Evolutionary conservation across 805 yeast genomes (phyloP), one percentile per base, ranked within the genome.

Genomic region (Myxozyma melibiosi): DNA sequence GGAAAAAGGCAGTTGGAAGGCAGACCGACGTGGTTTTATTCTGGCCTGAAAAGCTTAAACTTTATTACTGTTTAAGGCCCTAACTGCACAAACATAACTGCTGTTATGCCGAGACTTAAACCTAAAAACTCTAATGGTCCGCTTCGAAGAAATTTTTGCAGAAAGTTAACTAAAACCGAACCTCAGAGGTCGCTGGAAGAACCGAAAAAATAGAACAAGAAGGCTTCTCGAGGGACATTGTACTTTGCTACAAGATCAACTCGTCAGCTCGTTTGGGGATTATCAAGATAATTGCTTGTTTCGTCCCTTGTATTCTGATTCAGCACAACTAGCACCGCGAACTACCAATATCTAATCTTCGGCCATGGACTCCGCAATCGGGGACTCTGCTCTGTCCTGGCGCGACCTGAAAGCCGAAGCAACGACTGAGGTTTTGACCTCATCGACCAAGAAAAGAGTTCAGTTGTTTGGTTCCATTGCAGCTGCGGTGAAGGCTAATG

Each of bases 381-480:
- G 53, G 30, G 41, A 33, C 20, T 25, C 53, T 16, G 39, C 30
- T 6, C 37, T 35, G 8, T 27, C 51, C n/a, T 61, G 65, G 65
- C 22, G 40, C 34, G 55, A 61, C 41, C 43, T 61, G 42, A 46
- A 47, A 46, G 35, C 54, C 9, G 42, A 31, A 8, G 62, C 58
- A 7, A 18, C 27, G 20, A 47, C 61, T 11, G 58, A 56, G 39
- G 65, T 47, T 20, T 43, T 58, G 13, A 33, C 58, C 14, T 59
- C 65, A n/a, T 61, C 65, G n/a, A 52, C 53, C 7, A 61, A 59
- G 43, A 44, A 54, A 42, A 52, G 65, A 22, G 39, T 39, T 13
- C 46, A 45, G 20, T 46, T 61, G 22, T 61, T 58, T 41, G 13
- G 39, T 11, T 51, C 60, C 11, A 44, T 59, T 22, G 42, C 61